A percentile compares a stretch with the other conserved stretches of the same genome.
phyloP scores from a whole-genome alignment of 2,329 filamentous ascomycete species.

The Pseudohalonectria lignicola region DNA sequence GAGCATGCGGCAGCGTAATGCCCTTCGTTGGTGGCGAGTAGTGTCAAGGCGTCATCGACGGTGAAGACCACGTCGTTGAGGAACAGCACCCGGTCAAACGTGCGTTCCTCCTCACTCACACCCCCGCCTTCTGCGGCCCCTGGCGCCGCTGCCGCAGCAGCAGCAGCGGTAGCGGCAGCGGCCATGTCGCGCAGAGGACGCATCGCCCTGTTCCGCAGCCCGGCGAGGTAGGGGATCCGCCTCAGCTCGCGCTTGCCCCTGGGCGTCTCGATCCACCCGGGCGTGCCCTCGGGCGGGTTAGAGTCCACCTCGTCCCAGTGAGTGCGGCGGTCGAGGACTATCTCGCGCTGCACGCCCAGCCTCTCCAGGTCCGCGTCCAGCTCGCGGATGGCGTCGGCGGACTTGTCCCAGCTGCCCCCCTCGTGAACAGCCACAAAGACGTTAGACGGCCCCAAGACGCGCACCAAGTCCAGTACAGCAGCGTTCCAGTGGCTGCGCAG shows the following conservation, averaged over 20 bases:
- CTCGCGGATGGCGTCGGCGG: slow-evolving; percentile 48
- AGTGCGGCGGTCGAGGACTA: slow-evolving; percentile 23
- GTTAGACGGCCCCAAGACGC: slow-evolving; percentile 47
- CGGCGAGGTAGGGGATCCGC: slow-evolving; percentile 57
- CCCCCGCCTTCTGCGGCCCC: no score
- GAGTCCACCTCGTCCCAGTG: slow-evolving; percentile 44
- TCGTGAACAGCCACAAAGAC: slow-evolving; percentile 57
- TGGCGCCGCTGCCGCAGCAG: no score
- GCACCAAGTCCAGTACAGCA: slow-evolving; percentile 43
- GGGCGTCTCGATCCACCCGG: slow-evolving; percentile 51
- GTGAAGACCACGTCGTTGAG: slow-evolving; percentile 49
- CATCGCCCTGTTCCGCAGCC: slow-evolving; percentile 51
- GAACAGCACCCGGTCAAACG: slow-evolving; percentile 46
- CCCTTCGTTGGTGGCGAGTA: slow-evolving; percentile 42
- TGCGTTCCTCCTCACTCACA: not conserved
- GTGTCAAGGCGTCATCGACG: slow-evolving; percentile 32
- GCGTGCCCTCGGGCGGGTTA: slow-evolving; percentile 18
- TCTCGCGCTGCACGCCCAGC: slow-evolving; percentile 25
- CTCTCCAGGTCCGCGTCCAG: slow-evolving; percentile 41
- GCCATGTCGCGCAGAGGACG: slow-evolving; percentile 41
- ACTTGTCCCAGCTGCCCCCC: slow-evolving; percentile 57
- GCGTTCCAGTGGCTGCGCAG: slow-evolving; percentile 49
- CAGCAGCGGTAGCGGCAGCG: not conserved
- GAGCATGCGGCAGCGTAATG: slow-evolving; percentile 50
- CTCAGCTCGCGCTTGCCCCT: slow-evolving; percentile 42